phyloP scores from a whole-genome alignment of 2,329 filamentous ascomycete genomes.

The Alternaria dauci region DNA sequence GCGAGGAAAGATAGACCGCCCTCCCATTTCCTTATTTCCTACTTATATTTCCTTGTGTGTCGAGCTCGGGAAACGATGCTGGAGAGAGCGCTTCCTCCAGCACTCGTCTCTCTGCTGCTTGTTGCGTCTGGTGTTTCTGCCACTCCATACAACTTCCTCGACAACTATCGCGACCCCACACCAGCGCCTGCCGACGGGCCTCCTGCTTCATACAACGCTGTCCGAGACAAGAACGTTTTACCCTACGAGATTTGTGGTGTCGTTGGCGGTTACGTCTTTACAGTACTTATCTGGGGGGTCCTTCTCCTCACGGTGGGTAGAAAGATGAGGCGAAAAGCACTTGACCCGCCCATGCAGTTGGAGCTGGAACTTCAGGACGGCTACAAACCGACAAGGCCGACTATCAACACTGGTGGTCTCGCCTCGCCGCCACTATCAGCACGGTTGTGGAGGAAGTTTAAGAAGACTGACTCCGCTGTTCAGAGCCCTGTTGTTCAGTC shows the following conservation, averaged over 20 bases:
- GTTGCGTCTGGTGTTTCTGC: conserved; percentile 35
- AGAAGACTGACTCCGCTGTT: conserved; percentile 42
- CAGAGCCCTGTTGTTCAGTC: conserved; percentile 60
- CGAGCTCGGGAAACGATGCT: conserved; percentile 35
- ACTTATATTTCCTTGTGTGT: conserved; percentile 12
- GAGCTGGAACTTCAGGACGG: conserved; percentile 66
- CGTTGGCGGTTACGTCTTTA: conserved; percentile 81
- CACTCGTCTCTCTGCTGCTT: conserved; percentile 39
- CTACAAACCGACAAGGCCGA: conserved; percentile 31
- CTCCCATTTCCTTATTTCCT: conserved; percentile 13
- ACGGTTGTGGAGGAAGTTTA: conserved; percentile 46
- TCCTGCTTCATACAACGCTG: conserved; percentile 40
- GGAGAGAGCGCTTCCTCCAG: conserved; percentile 33
- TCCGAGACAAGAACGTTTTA: conserved; percentile 63
- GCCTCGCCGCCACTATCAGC: conserved; percentile 38
- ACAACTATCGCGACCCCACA: conserved; percentile 39
- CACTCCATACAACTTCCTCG: conserved; percentile 34
- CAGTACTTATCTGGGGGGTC: conserved; percentile 75
- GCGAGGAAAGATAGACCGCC: conserved; percentile 16
- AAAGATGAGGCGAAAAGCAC: conserved; percentile 55
- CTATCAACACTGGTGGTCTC: conserved; percentile 38
- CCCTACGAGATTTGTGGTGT: conserved; percentile 86
- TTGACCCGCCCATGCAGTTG: conserved; percentile 61
- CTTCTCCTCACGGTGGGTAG: conserved; percentile 59
- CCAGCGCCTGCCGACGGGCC: conserved; percentile 42